Base-by-base conservation (phyloP, 2,329 filamentous ascomycete genomes). In the Hypoxylon sp. region DNA sequence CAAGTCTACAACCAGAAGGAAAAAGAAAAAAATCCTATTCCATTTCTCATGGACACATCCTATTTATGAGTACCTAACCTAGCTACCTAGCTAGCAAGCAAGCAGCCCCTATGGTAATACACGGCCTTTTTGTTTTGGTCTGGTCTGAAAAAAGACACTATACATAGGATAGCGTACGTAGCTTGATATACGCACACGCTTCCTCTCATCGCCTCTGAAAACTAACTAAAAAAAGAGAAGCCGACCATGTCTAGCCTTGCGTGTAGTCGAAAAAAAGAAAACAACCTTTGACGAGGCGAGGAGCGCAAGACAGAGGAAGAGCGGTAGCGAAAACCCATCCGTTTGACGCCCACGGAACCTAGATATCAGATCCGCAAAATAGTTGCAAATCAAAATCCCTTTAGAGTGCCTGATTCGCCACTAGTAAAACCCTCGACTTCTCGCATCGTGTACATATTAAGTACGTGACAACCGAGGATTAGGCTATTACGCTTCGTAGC, bases 401-500 rank as follows among this genome's bases (percentile, higher is more conserved):
- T 45, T 38, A 29, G 32, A 49, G 45, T 53, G 43, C 57, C 49
- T 53, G 16, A 36, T 63, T 64, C 58, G 62, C 63, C 63, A 43
- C 55, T 27, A 47, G 36, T 40, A 41, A 9, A 25, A 25, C 38
- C 19, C 21, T 29, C 23, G 19, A 19, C 9, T 40, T 37, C 41
- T 27, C 32, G 42, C 11, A n/a, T n/a, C n/a, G n/a, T n/a, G n/a
- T n/a, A n/a, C n/a, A n/a, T n/a, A n/a, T n/a, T n/a, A 8, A 17
- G 12, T 17, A 13, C 19, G 15, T 19, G 9, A 26, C 9, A 21
- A 23, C 12, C 6, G 6, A 29, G 11, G 8, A 32, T 11, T 9
- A 15, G 7, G n/a, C 17, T 30, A 38, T 58, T 72, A 84, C 46
- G 78, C 76, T 65, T 84, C 81, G 56, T 78, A 81, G 61, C 74